Conservation (phyloP, 208 protist species). For the Acanthamoeba castellanii region DNA sequence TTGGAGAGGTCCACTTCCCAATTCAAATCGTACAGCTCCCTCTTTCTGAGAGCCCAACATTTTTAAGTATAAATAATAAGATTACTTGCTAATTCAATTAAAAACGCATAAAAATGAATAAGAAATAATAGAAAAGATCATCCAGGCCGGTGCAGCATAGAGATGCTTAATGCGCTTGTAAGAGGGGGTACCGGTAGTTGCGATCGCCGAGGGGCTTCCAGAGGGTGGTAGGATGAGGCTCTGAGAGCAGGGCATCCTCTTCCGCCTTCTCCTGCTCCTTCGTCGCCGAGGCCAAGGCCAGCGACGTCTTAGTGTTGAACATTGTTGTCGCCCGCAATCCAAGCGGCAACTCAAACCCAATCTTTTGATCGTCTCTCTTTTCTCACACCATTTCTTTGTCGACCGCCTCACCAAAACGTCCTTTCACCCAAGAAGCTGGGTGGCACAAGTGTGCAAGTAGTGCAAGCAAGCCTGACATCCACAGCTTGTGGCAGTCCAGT, state of each 20-base stretch:
- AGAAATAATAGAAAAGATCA: background rate
- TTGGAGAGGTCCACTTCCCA: conserved; percentile 83
- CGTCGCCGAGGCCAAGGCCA: background rate
- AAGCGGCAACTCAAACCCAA: background rate
- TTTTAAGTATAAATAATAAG: background rate
- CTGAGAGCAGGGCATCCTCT: conserved; percentile 5
- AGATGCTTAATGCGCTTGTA: background rate
- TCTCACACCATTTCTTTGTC: no score
- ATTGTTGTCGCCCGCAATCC: background rate
- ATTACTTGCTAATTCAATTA: background rate
- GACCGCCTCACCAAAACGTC: no score
- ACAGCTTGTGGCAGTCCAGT: no score
- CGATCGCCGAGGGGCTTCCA: conserved; percentile 70
- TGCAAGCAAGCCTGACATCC: no score
- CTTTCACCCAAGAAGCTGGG: no score
- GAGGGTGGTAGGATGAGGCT: conserved; percentile 13
- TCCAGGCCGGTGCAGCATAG: background rate
- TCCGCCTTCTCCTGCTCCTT: background rate
- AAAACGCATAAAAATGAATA: background rate
- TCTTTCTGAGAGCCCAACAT: conserved; percentile 1
- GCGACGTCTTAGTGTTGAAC: background rate
- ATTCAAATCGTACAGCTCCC: conserved; percentile 46
- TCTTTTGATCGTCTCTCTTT: background rate
- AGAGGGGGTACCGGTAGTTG: background rate
- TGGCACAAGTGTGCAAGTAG: no score